Conservation (phyloP, 148 eudicot species). For the Silene latifolia region DNA sequence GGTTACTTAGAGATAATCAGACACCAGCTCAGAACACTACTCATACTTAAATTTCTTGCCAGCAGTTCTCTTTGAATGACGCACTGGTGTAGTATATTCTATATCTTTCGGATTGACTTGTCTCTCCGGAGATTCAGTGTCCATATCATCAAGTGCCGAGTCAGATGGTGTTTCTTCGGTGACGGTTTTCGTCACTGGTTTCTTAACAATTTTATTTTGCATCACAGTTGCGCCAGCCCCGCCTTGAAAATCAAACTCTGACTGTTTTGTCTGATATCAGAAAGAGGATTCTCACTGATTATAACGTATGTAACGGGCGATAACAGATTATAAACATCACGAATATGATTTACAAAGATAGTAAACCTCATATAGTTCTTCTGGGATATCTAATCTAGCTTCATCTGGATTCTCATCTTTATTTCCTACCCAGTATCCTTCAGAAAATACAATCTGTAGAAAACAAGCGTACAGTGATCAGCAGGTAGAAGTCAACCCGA, state of each 20-base stretch:
- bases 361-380: slow-evolving; percentile 63
- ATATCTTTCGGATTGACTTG: slow-evolving; percentile 25
- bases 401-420: slow-evolving; percentile 93
- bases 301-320: not conserved
- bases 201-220: slow-evolving; percentile 29
- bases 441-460: slow-evolving; percentile 86
- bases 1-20: not conserved
- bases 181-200: slow-evolving; percentile 21
- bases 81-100: slow-evolving; percentile 51
- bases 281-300: slow-evolving; percentile 1
- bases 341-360: not conserved
- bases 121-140: slow-evolving; percentile 44
- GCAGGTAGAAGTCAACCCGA: slow-evolving; percentile 4
- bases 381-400: slow-evolving; percentile 58
- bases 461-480: not conserved
- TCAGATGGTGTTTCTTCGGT: slow-evolving; percentile 34
- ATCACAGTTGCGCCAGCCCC: slow-evolving; percentile 67
- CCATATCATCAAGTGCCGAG: slow-evolving; percentile 36
- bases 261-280: slow-evolving; percentile 41
- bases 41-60: slow-evolving; percentile 71
- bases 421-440: slow-evolving; percentile 88
- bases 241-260: slow-evolving; percentile 67
- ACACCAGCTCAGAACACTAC: not conserved
- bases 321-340: not conserved
- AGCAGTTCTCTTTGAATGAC: slow-evolving; percentile 78